These are phyloP conservation scores for Scheffersomyces titani DNA, from an alignment of 1,139 yeast genomes.

Conservation along the genomic window DNA sequence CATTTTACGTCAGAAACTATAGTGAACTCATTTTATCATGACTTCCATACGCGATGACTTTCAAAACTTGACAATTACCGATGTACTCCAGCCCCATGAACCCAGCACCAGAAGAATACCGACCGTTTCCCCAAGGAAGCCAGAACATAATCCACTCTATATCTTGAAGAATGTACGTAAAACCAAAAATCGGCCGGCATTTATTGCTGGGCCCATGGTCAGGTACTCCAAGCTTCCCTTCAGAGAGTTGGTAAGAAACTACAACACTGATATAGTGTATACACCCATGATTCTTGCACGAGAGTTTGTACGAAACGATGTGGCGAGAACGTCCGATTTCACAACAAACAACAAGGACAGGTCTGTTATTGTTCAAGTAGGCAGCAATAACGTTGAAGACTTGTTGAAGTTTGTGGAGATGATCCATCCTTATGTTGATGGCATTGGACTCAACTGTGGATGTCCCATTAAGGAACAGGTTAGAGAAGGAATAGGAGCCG, in stretches of 20 bases:
- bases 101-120: neutral
- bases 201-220: constrained; percentile 96
- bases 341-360: constrained; percentile 71
- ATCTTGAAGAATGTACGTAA: constrained; percentile 43
- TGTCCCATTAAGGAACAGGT: constrained; percentile 96
- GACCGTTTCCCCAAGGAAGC: constrained; percentile 28
- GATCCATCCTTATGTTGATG: constrained; percentile 91
- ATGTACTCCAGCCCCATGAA: neutral
- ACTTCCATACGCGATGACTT: neutral
- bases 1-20: too few relatives aligned
- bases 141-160: constrained; percentile 56
- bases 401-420: constrained; percentile 79
- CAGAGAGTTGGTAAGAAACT: constrained; percentile 73
- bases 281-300: constrained; percentile 96
- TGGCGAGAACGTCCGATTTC: constrained; percentile 83
- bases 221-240: constrained; percentile 93
- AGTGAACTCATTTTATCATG: neutral
- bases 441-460: constrained; percentile 94
- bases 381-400: constrained; percentile 86
- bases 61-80: neutral
- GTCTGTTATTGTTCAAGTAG: constrained; percentile 86
- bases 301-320: constrained; percentile 84
- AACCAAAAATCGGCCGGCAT: constrained; percentile 58
- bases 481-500: constrained; percentile 96
- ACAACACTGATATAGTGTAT: constrained; percentile 78